Evolutionary conservation across 2,329 filamentous ascomycete genomes (phyloP), one percentile per base, ranked within the genome.

Genomic region (Teratosphaeria gauchensis): DNA sequence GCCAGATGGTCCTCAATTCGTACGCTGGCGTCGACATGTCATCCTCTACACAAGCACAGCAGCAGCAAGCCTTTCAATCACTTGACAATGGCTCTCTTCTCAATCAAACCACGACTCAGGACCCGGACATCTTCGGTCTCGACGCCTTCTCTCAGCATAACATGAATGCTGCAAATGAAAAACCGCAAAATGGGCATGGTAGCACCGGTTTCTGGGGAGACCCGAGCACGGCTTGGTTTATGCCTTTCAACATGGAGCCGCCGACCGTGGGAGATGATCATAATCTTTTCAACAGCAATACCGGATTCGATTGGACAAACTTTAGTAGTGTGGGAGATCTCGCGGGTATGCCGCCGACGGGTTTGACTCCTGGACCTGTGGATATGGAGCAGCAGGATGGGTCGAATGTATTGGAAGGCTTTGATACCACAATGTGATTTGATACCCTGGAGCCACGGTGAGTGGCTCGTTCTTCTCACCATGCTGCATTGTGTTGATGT

Each of bases 181-280:
- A 35, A n/a, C 19, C 38, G 54, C 24, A 21, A 1, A 24, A 1
- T 16, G 57, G 55, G 35, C 56, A 53, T 51, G 55, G 30, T 60
- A 60, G 21, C 69, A 60, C 57, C 21, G 66, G 65, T 33, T 66
- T 65, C 61, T 71, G 66, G 64, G 66, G 67, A 60, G 75, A 78
- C 59, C 74, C 76, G 0, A 75, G 73, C 53, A 87, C 86, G 56
- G 89, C 88, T 4, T 97, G 92, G 89, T 95, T 95, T 72, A 85
- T 95, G 78, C 90, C 92, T 1, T 95, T 96, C 74, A 95, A 95
- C 70, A 84, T 95, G 74, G 89, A 94, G 59, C 89, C 90, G 21
- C 85, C 88, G 0, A 66, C 65, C 1, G 62, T 71, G 19, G 74
- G 71, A 1, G 74, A 76, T 5, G 75, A 77, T 52, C 65, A 63